Percentiles rank a stretch among this genome's conserved stretches.
Evolutionary conservation across 495 filamentous ascomycete genomes (phyloP).

Genomic region (Penicillium lividum): DNA sequence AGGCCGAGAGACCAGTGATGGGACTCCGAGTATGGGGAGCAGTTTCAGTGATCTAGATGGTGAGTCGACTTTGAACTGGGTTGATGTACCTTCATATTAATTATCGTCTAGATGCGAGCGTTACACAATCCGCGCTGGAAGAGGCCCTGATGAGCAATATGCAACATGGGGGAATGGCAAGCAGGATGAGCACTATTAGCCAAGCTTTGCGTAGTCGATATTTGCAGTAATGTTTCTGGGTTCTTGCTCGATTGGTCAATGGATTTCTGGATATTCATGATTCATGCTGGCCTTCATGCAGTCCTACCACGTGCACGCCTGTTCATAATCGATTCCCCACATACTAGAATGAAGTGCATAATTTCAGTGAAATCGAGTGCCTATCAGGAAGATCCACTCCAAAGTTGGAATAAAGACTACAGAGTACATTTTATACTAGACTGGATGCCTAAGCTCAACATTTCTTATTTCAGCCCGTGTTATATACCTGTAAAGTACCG

Average conservation of each 20-base stretch:
- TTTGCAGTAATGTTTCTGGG: constrained; percentile 23
- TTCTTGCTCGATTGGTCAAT: neutral
- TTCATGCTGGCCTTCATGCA: neutral
- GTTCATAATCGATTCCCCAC: neutral
- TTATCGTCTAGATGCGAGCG: constrained; percentile 71
- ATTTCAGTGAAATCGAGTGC: neutral
- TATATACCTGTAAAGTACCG: neutral
- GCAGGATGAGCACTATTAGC: constrained; percentile 83
- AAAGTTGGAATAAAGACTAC: too few species aligned
- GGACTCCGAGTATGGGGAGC: constrained; percentile 93
- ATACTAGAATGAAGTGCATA: neutral
- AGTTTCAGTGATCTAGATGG: constrained; percentile 97
- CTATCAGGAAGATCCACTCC: too few species aligned
- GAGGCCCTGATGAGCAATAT: constrained; percentile 92
- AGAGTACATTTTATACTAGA: too few species aligned
- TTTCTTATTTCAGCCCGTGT: neutral
- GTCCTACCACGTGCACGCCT: neutral
- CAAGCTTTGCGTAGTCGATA: constrained; percentile 60
- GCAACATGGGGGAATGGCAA: constrained; percentile 79
- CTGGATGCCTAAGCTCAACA: neutral
- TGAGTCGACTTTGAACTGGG: constrained; percentile 37
- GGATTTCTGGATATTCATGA: neutral
- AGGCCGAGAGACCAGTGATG: constrained; percentile 73
- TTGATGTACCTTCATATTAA: neutral
- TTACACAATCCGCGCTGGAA: constrained; percentile 91